Conservation (phyloP, 2,329 filamentous ascomycete species). For the Hymenoscyphus fraxineus region DNA sequence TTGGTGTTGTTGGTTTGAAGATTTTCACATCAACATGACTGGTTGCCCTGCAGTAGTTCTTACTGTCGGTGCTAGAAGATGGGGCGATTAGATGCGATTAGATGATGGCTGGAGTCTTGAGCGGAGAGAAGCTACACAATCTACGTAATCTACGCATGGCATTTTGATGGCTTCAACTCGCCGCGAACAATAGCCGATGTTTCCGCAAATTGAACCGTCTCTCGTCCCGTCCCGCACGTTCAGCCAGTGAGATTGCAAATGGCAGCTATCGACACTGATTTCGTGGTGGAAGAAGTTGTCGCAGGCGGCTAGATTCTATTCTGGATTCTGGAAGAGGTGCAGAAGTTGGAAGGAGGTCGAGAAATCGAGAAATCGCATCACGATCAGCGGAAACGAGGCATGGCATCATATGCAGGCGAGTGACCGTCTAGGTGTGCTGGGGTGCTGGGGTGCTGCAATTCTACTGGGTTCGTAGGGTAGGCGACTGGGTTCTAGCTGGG, state of each 20-base stretch:
- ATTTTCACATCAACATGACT: neutral
- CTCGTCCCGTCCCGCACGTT: neutral
- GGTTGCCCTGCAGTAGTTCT: neutral
- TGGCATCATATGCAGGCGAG: constrained; percentile 1
- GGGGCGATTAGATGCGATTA: neutral
- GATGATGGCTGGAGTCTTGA: constrained; percentile 1
- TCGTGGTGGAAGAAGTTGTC: neutral
- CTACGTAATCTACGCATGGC: neutral
- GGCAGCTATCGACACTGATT: neutral
- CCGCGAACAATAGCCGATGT: neutral
- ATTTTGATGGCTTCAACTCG: neutral
- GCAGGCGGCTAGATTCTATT: neutral
- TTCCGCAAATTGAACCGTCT: neutral
- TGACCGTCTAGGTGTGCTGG: neutral
- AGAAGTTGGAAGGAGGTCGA: neutral
- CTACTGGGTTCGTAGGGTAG: too few relatives aligned
- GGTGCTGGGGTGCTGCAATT: neutral
- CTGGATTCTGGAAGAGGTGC: neutral
- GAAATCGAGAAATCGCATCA: neutral
- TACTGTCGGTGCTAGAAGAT: neutral
- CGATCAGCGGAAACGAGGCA: neutral
- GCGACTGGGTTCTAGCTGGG: too few relatives aligned
- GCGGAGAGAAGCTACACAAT: neutral
- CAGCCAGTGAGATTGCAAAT: neutral
- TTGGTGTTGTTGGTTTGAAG: constrained; percentile 2